Evolutionary conservation across 805 yeast species (phyloP).

Genomic region (Hemisphaericaspora nanyangensis): DNA sequence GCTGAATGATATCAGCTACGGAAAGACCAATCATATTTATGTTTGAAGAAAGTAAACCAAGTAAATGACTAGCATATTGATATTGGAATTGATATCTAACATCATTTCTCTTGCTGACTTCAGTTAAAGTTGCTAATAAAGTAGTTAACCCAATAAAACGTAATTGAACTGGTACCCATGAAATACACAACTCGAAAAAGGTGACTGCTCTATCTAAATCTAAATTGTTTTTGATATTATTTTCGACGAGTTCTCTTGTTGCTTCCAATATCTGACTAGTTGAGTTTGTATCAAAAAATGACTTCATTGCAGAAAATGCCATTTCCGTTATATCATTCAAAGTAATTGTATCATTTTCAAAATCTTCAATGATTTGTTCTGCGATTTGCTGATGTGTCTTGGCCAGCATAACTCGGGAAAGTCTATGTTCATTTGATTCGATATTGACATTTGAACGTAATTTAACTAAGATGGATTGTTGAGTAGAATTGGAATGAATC

Average conservation of each 20-base stretch:
- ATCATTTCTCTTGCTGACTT: constrained; percentile 5
- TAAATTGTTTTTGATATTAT: constrained; percentile 27
- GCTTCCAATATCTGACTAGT: constrained; percentile 57
- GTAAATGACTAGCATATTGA: constrained; percentile 43
- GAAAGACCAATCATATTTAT: constrained; percentile 87
- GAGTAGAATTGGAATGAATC: constrained; percentile 19
- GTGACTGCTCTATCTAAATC: constrained; percentile 48
- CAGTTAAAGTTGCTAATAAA: constrained; percentile 20
- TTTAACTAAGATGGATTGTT: constrained; percentile 17
- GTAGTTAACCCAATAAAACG: constrained; percentile 62
- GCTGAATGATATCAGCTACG: constrained; percentile 71
- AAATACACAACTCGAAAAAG: constrained; percentile 61
- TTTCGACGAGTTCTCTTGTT: constrained; percentile 47
- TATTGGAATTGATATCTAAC: constrained; percentile 21
- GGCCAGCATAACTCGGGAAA: constrained; percentile 24
- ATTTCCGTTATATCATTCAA: constrained; percentile 42
- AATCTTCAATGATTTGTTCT: constrained; percentile 19
- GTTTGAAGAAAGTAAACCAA: constrained; percentile 66
- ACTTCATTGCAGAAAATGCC: constrained; percentile 47
- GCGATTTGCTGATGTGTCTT: constrained; percentile 13
- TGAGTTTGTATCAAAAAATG: constrained; percentile 61
- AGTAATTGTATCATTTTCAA: constrained; percentile 34
- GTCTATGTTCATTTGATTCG: constrained; percentile 20
- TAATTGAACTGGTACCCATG: constrained; percentile 77
- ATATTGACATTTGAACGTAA: constrained; percentile 24